Evolutionary conservation across 2,329 filamentous ascomycete genomes (phyloP).

Genomic region (Madurella fahalii): DNA sequence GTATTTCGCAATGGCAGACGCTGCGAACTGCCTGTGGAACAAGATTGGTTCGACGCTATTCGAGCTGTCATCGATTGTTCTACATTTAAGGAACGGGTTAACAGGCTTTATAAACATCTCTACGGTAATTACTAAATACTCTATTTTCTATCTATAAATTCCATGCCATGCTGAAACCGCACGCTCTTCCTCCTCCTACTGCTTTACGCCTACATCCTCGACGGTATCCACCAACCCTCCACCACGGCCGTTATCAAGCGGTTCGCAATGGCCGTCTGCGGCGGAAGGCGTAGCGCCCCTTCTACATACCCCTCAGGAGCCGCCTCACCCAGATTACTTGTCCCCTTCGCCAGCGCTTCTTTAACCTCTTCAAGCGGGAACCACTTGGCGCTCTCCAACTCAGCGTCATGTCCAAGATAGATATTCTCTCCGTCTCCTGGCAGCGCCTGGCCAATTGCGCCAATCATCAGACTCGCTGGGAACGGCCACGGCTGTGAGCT

Average conservation of each 20-base stretch:
- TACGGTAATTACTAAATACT: not conserved
- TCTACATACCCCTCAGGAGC: conserved; percentile 66
- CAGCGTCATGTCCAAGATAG: conserved; percentile 79
- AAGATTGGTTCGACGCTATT: too few species aligned
- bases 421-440: conserved; percentile 73
- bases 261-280: conserved; percentile 86
- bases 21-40: too few species aligned
- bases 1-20: too few species aligned
- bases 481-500: conserved; percentile 87
- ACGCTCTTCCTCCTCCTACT: not conserved
- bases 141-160: not conserved
- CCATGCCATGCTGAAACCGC: not conserved
- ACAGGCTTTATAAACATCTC: too few species aligned
- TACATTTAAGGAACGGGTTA: too few species aligned
- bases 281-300: conserved; percentile 75
- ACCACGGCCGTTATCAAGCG: conserved; percentile 77
- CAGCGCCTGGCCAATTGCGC: conserved; percentile 79
- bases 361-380: conserved; percentile 76
- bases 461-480: conserved; percentile 81
- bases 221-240: conserved; percentile 62
- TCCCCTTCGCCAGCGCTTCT: conserved; percentile 65
- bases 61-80: too few species aligned
- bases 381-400: conserved; percentile 88
- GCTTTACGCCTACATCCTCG: conserved; percentile 44
- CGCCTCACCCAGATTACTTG: conserved; percentile 62